A percentile compares a stretch with the other conserved stretches of the same genome.
Conservation (phyloP, 2,329 filamentous ascomycete species). For the Fusarium illudens region DNA sequence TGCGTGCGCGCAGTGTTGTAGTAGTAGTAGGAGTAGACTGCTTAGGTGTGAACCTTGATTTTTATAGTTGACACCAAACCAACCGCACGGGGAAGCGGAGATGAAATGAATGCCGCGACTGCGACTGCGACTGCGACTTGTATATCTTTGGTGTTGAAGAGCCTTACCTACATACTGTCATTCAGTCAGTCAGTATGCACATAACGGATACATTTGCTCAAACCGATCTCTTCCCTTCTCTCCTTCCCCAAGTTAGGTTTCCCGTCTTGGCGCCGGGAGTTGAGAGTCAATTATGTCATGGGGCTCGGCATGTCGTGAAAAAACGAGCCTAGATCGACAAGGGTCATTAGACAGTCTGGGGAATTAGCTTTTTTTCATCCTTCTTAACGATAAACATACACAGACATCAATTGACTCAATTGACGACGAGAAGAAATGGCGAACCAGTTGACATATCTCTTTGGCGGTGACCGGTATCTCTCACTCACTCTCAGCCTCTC, state of each 20-base stretch:
- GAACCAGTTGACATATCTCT: constrained; percentile 47
- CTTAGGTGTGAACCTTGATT: constrained; percentile 34
- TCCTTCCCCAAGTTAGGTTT: too few species aligned
- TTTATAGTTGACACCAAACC: neutral
- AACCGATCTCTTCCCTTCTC: neutral
- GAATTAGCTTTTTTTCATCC: neutral
- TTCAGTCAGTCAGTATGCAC: neutral
- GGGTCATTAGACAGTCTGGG: neutral
- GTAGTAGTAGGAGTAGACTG: constrained; percentile 24
- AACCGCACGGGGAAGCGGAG: neutral
- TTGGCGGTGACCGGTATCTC: constrained; percentile 51
- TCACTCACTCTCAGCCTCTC: neutral
- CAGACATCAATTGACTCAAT: neutral
- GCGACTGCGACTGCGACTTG: too few species aligned
- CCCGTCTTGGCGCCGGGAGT: neutral
- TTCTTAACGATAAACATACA: neutral
- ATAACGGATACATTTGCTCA: neutral
- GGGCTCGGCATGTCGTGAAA: neutral
- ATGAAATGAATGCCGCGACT: neutral
- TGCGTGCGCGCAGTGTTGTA: neutral
- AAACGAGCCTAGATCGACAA: neutral
- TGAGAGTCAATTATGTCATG: neutral
- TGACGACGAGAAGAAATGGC: constrained; percentile 14
- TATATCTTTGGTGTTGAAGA: neutral
- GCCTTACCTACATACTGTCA: neutral